These are phyloP conservation scores for Solanum rostratum DNA, from an alignment of 257 asterid genomes.

Conservation along the genomic window DNA sequence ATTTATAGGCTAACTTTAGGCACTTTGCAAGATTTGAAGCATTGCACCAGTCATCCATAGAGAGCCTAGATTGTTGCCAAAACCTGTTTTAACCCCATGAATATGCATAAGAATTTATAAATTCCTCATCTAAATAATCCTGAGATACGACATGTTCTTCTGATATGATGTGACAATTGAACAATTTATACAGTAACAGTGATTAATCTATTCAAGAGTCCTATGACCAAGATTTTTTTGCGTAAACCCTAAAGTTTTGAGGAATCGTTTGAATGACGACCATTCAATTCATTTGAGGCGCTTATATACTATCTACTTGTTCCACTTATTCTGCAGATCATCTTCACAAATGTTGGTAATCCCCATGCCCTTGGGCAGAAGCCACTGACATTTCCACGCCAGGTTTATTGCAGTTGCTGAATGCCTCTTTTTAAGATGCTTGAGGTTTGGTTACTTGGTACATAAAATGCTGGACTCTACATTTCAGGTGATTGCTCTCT, in stretches of 20 bases:
- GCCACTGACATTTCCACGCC: constrained; percentile 93
- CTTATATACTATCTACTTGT: not conserved
- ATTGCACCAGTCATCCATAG: not conserved
- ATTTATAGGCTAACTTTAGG: not conserved
- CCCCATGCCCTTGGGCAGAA: constrained; percentile 96
- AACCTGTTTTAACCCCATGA: not conserved
- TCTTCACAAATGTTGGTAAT: constrained; percentile 89
- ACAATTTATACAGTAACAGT: not conserved
- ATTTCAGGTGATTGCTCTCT: constrained; percentile 84
- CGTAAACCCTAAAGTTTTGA: not conserved
- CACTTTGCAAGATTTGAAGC: not conserved
- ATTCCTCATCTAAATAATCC: not conserved
- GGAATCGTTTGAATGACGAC: not conserved
- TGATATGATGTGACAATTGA: not conserved
- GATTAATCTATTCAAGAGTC: not conserved
- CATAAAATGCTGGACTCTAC: not conserved
- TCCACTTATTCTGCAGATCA: constrained; percentile 39
- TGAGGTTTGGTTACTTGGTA: not conserved
- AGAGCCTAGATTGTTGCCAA: not conserved
- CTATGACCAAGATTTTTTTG: not conserved
- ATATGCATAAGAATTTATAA: not conserved
- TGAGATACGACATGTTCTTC: not conserved
- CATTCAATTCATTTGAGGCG: not conserved
- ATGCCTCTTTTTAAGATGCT: not conserved
- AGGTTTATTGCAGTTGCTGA: constrained; percentile 32